Conservation (phyloP, 441 rosid species). For the Bruguiera hainesii region DNA sequence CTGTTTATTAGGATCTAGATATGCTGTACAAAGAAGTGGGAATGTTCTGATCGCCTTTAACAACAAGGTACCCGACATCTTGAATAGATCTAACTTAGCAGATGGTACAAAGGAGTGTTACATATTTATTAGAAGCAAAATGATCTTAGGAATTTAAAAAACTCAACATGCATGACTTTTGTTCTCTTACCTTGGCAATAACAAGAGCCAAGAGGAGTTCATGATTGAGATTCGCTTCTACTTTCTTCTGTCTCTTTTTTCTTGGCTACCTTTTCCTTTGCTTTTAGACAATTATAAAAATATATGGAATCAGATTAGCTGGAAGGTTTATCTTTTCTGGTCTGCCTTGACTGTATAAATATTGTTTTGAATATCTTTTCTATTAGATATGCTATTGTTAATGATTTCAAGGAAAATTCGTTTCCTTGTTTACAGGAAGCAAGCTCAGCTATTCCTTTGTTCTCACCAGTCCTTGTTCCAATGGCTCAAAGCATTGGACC, state of each 20-base stretch:
- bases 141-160: neutral
- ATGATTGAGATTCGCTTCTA: neutral
- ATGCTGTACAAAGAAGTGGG: conserved; percentile 88
- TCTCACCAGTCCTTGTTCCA: conserved; percentile 88
- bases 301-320: neutral
- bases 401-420: conserved; percentile 16
- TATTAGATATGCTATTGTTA: conserved; percentile 6
- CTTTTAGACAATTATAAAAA: too few relatives aligned
- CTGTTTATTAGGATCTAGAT: conserved; percentile 70
- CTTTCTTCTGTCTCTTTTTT: neutral
- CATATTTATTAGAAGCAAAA: conserved; percentile 1
- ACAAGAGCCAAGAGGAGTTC: conserved; percentile 1
- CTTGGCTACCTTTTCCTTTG: neutral
- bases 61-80: conserved; percentile 63
- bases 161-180: neutral
- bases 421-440: conserved; percentile 59
- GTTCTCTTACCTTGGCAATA: neutral
- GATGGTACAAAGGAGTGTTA: neutral
- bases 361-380: neutral
- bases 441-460: conserved; percentile 80
- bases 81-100: conserved; percentile 3
- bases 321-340: neutral
- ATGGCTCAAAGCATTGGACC: conserved; percentile 95
- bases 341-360: neutral
- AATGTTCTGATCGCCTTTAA: conserved; percentile 88